Base-by-base conservation (phyloP, 139 green algal species). In the Raphidocelis subcapitata region DNA sequence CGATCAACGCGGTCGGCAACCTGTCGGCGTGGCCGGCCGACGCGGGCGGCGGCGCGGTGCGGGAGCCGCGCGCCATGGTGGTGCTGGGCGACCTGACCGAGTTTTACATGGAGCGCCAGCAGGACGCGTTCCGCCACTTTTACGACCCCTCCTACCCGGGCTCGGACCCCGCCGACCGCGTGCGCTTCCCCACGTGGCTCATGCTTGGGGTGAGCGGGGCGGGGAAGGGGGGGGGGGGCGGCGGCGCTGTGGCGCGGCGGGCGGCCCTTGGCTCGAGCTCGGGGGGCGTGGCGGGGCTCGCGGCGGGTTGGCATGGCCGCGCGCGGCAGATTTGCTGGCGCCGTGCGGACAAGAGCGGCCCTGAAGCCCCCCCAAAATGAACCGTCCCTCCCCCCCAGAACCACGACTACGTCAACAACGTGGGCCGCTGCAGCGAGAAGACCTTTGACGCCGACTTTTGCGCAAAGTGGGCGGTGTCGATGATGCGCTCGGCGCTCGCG, bases 51-150 rank as follows among this genome's bases (percentile, higher is more conserved):
- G 72, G 72, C 12, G 18, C 49, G 41, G 72, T 78, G 35, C 24
- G 32, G 52, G 32, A 72, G 5, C 63, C 72, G 24, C 18, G 23
- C 4, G 33, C 72, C 2, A 36, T 78, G 72, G 72, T 72, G 28
- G 62, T 78, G 52, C 63, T 78, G 28, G 72, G 72, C 21, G 72
- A 78, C 36, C 69, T 78, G 51, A 78, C 72, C 20, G 72, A 78
- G 70, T 62, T 55, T 4, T 78, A 73, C 36, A 29, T 51, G 5
- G 63, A 72, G 52, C 41, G 62, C 26, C 61, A 78, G 35, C 32
- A 57, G 23, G 71, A 77, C 60, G 62, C 71, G 1, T 77, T 77
- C 62, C 61, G 72, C 31, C 62, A 72, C 21, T 60, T 72, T 31
- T 78, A 78, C 26, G 72, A 78, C 23, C 64, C 63, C 20, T 70